Base-by-base conservation (phyloP, 1,284 basidiomycete species). In the Ganoderma resinaceum region DNA sequence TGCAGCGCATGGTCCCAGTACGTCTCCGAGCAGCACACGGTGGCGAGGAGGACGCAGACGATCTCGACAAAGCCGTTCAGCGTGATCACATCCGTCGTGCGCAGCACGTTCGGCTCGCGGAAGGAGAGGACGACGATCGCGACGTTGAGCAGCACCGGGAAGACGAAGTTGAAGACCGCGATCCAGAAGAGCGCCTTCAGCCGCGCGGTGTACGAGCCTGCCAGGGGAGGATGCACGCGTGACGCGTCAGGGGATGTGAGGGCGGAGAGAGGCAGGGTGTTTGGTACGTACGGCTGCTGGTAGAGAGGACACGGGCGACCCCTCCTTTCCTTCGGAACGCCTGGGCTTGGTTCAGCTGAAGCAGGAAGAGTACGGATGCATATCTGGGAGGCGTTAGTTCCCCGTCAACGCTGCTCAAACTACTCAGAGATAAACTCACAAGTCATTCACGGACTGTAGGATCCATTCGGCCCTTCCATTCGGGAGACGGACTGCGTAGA, bases 71-170 rank as follows among this genome's bases (percentile, higher is more conserved):
- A 69, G 40, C 38, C 60, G 52, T 76, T 75, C 23, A 68, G 20
- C 43, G n/a, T 65, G 16, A 69, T 11, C n/a, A 67, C 37, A n/a
- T 73, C 61, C 62, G 73, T 72, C 0, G 71, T 29, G 26, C 70
- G 53, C 5, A 67, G 12, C 42, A 65, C 65, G 59, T 69, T 43
- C 3, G n/a, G 7, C 59, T 65, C 65, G 18, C 58, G 57, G 31
- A 74, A 61, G 53, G 43, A n/a, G 20, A 68, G 62, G 37, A 75
- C 63, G 29, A 72, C 62, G 29, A 78, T 71, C 66, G 66, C 66
- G 62, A 78, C 66, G 63, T 74, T 73, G 46, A 80, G 67, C 20
- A 78, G 64, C 12, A 75, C 76, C 2, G 78, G 78, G 37, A 80
- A 71, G 42, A 79, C 73, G 62, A 79, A 79, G 70, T 78, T 79